Base-by-base conservation (phyloP, 2,329 filamentous ascomycete species). In the Colletotrichum phormii region DNA sequence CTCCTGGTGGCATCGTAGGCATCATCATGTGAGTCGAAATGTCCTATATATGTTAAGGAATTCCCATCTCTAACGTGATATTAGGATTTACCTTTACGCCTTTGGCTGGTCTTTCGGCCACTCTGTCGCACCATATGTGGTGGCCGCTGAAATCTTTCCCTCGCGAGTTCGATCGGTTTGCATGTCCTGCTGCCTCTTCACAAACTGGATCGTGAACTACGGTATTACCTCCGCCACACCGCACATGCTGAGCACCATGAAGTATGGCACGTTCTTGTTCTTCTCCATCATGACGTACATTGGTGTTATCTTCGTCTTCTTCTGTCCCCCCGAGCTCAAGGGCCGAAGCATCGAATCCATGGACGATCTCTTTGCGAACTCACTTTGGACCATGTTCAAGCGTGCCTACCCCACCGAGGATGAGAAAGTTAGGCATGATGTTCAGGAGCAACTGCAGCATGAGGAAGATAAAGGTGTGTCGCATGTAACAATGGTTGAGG, bases 371-470 rank as follows among this genome's bases (percentile, higher is more conserved):
- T 88, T 88, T 71, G 73, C 78, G 63, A 72, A 79, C 53, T 79
- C 78, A 3, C 75, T 84, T n/a, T 84, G 81, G 81, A 80, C 80
- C 0, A 84, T 84, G 83, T 84, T 77, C 77, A 78, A 78, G 61
- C 80, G 81, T 54, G 83, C 82, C 0, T 84, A 84, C 72, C 82
- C 82, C 2, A 82, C 91, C 5, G 94, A 97, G 5, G 64, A 68
- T 5, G 71, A 74, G 11, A 67, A 74, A 33, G 51, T 71, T 24
- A n/a, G 60, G 12, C 64, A 74, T 22, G 64, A 64, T 33, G 64
- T 72, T 11, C 54, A 51, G n/a, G 58, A 67, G 31, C 51, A 65
- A 55, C 15, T 61, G 18, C 54, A 64, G 9, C 22, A 29, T 3
- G 64, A 72, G 35, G 26, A 70, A n/a, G 35, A 51, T 1, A 64